Percentiles rank a stretch among this genome's conserved stretches.
These are phyloP conservation scores for Olyra latifolia DNA, from an alignment of 176 grass and related monocot genomes.

Conservation along the genomic window DNA sequence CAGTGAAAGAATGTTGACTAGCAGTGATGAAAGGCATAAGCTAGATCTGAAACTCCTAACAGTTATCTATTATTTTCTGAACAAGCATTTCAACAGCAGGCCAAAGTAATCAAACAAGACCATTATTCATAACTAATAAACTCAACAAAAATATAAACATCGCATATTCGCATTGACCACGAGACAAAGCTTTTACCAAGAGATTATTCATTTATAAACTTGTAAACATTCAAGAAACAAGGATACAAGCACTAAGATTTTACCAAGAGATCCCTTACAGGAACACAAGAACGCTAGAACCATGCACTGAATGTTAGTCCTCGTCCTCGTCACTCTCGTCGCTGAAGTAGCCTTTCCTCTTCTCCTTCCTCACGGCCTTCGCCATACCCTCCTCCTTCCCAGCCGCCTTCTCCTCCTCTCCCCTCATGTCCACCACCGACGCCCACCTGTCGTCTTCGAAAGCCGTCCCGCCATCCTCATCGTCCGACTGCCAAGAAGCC, in stretches of 20 bases:
- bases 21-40: background rate
- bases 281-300: conserved; percentile 9
- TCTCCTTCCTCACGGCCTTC: conserved; percentile 65
- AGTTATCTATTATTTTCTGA: background rate
- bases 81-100: background rate
- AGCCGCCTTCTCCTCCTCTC: conserved; percentile 51
- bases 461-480: conserved; percentile 18
- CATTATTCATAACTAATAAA: background rate
- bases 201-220: conserved; percentile 15
- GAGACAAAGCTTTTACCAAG: background rate
- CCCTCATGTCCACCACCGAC: conserved; percentile 54
- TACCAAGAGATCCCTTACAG: background rate
- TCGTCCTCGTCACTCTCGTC: conserved; percentile 95
- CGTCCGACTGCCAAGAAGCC: conserved; percentile 31
- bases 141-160: background rate
- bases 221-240: conserved; percentile 15
- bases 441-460: conserved; percentile 63
- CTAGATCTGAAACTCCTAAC: background rate
- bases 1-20: background rate
- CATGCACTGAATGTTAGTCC: conserved; percentile 38
- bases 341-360: conserved; percentile 90
- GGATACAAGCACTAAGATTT: conserved; percentile 30
- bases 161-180: background rate
- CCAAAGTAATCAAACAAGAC: conserved; percentile 1
- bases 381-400: conserved; percentile 28